Base-by-base conservation (phyloP, 2,329 filamentous ascomycete genomes). In the Colletotrichum magnum region DNA sequence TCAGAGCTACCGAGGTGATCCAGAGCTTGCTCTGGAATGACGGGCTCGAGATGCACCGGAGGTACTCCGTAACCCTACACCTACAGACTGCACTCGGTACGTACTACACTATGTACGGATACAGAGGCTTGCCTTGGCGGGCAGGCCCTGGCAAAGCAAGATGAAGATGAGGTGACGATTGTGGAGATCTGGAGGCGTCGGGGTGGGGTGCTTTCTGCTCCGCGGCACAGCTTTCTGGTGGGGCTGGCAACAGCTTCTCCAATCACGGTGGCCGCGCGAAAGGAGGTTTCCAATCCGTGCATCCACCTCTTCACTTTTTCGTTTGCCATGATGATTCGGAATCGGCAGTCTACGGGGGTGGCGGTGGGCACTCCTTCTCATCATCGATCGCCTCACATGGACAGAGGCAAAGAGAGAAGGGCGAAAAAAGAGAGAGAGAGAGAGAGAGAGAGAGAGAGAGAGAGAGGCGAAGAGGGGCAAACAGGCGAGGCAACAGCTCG, bases 81-180 rank as follows among this genome's bases (percentile, higher is more conserved):
- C 21, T 24, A 24, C 21, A 24, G 21, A 24, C 21, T 24, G 21
- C 21, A 24, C 21, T 24, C 3, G 21, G 21, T 4, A 24, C 21
- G 21, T 24, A 24, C 21, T 18, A 4, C 3, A 24, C 21, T 4
- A 24, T 24, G 21, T 24, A 24, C 21, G 21, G 21, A 24, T 24
- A 64, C 51, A 47, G 45, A 16, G 18, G 18, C 18, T 18, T 58
- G 41, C 53, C 39, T 53, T 59, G 32, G 43, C 48, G 28, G 54
- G 61, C 61, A 64, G 59, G 43, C 24, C 61, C 66, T 64, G 60
- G 65, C 65, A 64, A 68, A 64, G 65, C 65, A 58, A 65, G 54
- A 69, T 65, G 66, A 69, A 69, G 66, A 69, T 56, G 66, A 69
- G 66, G 66, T 65, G 66, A 69, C 66, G 61, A 69, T 59, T 65